A percentile compares a stretch with the other conserved stretches of the same genome.
phyloP scores from a whole-genome alignment of 495 filamentous ascomycete genomes.

The Thozetella sp. region DNA sequence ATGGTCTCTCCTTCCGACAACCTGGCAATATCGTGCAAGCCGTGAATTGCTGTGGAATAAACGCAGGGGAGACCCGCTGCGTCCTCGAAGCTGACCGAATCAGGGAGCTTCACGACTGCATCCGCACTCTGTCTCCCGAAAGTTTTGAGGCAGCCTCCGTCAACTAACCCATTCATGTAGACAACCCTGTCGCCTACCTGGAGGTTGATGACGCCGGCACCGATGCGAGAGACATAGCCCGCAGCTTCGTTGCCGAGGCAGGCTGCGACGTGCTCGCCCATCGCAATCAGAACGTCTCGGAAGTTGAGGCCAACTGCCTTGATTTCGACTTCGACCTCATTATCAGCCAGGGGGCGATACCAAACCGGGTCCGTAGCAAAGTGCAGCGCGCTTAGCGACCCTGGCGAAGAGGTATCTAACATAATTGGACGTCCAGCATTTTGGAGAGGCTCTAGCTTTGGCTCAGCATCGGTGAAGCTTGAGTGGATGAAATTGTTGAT shows the following conservation, averaged over 20 bases:
- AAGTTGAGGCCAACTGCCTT: conserved; percentile 32
- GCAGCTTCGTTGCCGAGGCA: conserved; percentile 36
- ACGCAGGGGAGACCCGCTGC: conserved; percentile 33
- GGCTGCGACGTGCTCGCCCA: conserved; percentile 30
- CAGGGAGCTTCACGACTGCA: conserved; percentile 28
- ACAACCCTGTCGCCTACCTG: conserved; percentile 39
- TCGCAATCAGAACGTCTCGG: conserved; percentile 39
- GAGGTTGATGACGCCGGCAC: conserved; percentile 11
- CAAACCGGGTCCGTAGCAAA: conserved; percentile 22
- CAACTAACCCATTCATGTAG: no score
- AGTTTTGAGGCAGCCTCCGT: conserved; percentile 33
- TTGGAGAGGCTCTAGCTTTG: no score
- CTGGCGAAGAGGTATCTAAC: conserved; percentile 17
- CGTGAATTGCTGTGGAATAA: conserved; percentile 53
- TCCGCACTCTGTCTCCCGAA: conserved; percentile 23
- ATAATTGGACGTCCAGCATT: conserved; percentile 16
- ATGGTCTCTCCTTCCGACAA: conserved; percentile 46
- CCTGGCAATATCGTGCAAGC: conserved; percentile 30
- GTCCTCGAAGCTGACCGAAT: conserved; percentile 16
- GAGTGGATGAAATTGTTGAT: no score
- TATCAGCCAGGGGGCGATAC: conserved; percentile 12
- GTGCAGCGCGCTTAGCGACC: conserved; percentile 17
- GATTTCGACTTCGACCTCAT: conserved; percentile 28
- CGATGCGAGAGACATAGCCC: conserved; percentile 47
- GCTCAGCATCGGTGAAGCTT: no score